Conservation (phyloP, 371 early-diverging fungal species). For the Mucor indicus region DNA sequence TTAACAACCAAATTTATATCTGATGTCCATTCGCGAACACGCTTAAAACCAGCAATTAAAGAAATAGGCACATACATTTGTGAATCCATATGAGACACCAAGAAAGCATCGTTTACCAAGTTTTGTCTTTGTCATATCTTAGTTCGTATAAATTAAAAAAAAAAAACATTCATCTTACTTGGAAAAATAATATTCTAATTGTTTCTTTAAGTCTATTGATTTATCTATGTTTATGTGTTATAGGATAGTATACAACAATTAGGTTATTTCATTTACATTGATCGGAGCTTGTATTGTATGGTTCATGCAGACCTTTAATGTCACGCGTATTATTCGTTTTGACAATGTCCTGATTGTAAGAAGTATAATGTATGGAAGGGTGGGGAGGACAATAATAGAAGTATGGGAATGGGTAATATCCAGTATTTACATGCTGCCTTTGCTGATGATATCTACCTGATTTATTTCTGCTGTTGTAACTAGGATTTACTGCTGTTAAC, state of each 20-base stretch:
- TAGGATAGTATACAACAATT: too few relatives aligned
- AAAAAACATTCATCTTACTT: conserved; percentile 24
- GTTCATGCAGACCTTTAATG: conserved; percentile 37
- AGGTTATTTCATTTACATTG: conserved; percentile 20
- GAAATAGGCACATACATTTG: conserved; percentile 49
- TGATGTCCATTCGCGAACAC: conserved; percentile 39
- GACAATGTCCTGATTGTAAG: too few relatives aligned
- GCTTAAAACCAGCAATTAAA: conserved; percentile 38
- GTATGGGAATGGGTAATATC: too few relatives aligned
- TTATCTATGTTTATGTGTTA: not conserved
- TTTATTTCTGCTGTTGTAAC: too few relatives aligned
- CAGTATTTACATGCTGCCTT: too few relatives aligned
- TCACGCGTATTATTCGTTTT: too few relatives aligned
- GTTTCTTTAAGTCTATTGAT: conserved; percentile 22
- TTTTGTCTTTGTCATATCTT: conserved; percentile 29
- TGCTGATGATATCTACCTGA: too few relatives aligned
- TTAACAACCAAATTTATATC: conserved; percentile 28
- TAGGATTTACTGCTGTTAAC: too few relatives aligned
- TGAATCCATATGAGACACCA: conserved; percentile 49
- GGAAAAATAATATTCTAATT: conserved; percentile 41
- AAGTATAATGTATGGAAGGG: too few relatives aligned
- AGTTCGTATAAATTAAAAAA: not conserved
- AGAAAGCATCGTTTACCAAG: conserved; percentile 31
- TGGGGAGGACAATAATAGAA: too few relatives aligned
- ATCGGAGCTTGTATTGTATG: conserved; percentile 16